A percentile compares a stretch with the other conserved stretches of the same genome.
phyloP scores from a whole-genome alignment of 2,329 filamentous ascomycete species.

The Chrysosporium queenslandicum region DNA sequence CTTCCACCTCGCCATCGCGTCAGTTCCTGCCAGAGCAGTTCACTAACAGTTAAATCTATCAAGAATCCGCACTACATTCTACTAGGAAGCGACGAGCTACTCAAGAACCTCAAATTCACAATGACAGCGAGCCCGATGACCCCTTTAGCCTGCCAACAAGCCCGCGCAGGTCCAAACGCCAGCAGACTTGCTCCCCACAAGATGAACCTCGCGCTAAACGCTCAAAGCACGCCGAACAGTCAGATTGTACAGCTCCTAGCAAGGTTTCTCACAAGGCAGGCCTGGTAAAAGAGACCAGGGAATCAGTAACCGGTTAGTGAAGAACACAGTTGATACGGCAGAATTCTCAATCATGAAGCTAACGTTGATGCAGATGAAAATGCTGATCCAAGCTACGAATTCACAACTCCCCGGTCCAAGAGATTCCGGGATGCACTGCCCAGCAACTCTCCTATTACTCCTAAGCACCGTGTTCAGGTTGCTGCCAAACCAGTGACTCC shows the following conservation, averaged over 20 bases:
- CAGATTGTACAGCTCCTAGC: slow-evolving; percentile 40
- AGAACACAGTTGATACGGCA: neutral
- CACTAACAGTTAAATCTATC: slow-evolving; percentile 15
- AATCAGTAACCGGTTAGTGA: slow-evolving; percentile 30
- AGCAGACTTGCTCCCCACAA: slow-evolving; percentile 19
- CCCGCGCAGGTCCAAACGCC: slow-evolving; percentile 32
- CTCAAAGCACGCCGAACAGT: slow-evolving; percentile 31
- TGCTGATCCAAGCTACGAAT: slow-evolving; percentile 25
- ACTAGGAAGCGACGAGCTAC: slow-evolving; percentile 41
- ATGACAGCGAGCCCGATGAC: slow-evolving; percentile 23
- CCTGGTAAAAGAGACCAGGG: slow-evolving; percentile 34
- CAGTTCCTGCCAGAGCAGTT: slow-evolving; percentile 16
- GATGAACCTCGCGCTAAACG: slow-evolving; percentile 19
- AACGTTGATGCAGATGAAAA: slow-evolving; percentile 35
- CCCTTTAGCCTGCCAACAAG: slow-evolving; percentile 22
- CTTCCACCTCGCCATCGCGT: slow-evolving; percentile 8
- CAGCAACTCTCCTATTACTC: slow-evolving; percentile 61
- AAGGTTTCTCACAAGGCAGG: slow-evolving; percentile 41
- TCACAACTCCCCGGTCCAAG: slow-evolving; percentile 45
- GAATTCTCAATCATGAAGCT: neutral
- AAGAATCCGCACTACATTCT: slow-evolving; percentile 27
- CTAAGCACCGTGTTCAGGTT: slow-evolving; percentile 72
- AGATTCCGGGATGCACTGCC: slow-evolving; percentile 62
- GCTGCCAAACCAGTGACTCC: slow-evolving; percentile 66
- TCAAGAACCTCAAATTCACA: slow-evolving; percentile 34